Conservation (phyloP, 176 grass and related monocot genomes). For the Rhynchospora tenuis region DNA sequence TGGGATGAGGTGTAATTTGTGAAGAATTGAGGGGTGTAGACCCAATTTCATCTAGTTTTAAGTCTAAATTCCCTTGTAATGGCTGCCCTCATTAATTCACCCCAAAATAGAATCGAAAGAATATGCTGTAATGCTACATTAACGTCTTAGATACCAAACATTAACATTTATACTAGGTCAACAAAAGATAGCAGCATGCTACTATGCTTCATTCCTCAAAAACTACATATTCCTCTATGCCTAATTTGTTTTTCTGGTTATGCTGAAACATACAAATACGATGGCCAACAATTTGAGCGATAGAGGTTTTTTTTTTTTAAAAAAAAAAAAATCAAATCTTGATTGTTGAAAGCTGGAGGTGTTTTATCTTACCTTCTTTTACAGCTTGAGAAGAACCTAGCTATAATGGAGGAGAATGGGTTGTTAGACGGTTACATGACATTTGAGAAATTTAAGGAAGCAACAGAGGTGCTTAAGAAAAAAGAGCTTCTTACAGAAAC, state of each 20-base stretch:
- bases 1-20: not conserved
- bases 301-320: too few species aligned
- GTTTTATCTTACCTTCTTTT: not conserved
- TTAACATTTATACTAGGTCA: not conserved
- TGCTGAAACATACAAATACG: too few species aligned
- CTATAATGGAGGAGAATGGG: slow-evolving; percentile 24
- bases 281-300: too few species aligned
- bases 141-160: not conserved
- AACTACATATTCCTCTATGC: too few species aligned
- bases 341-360: not conserved
- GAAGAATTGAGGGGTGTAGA: not conserved
- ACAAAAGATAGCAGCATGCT: not conserved
- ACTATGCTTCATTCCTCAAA: not conserved
- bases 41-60: not conserved
- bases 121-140: too few species aligned
- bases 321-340: not conserved
- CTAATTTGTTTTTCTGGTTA: too few species aligned
- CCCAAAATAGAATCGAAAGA: not conserved
- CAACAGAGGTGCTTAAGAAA: not conserved
- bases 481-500: slow-evolving; percentile 3
- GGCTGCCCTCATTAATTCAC: not conserved
- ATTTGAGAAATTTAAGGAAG: slow-evolving; percentile 1
- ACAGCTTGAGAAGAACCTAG: slow-evolving; percentile 16
- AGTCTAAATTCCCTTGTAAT: not conserved
- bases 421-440: not conserved